Percentiles rank a stretch among this genome's conserved stretches.
phyloP scores from a whole-genome alignment of 192 early-diverging fungal genomes.

The Dispira parvispora region DNA sequence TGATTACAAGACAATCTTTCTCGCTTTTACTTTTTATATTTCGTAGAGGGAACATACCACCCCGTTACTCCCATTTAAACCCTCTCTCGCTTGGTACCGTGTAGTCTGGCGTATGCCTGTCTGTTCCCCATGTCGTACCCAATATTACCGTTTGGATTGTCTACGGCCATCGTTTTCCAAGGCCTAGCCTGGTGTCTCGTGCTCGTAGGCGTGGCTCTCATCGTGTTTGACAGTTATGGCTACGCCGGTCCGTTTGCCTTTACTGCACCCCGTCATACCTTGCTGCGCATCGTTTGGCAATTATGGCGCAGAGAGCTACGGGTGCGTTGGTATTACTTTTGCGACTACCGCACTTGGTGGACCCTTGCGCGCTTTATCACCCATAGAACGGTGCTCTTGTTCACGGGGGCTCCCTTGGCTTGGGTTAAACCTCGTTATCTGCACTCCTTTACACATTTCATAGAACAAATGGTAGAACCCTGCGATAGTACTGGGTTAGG shows the following conservation, averaged over 20 bases:
- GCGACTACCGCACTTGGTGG: constrained; percentile 1
- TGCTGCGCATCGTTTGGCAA: neutral
- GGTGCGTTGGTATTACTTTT: neutral
- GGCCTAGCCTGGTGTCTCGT: neutral
- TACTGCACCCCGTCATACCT: neutral
- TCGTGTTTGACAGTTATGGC: neutral
- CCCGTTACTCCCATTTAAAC: too few species aligned
- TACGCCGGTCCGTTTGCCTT: neutral
- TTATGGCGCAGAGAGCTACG: neutral
- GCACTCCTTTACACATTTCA: neutral
- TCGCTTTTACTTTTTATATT: too few species aligned
- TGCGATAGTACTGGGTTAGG: neutral
- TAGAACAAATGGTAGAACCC: neutral
- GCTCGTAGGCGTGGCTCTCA: neutral
- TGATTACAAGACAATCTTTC: too few species aligned
- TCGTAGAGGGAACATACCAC: too few species aligned
- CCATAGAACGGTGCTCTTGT: neutral
- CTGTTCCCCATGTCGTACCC: too few species aligned
- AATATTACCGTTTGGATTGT: too few species aligned
- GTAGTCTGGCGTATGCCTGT: too few species aligned
- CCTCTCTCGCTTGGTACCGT: too few species aligned
- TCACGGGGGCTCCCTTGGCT: neutral
- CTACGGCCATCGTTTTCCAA: constrained; percentile 16
- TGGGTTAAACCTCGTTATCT: neutral
- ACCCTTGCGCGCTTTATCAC: neutral